These are phyloP conservation scores for Conticribra weissflogii DNA, from an alignment of 108 stramenopile genomes.

Conservation along the genomic window DNA sequence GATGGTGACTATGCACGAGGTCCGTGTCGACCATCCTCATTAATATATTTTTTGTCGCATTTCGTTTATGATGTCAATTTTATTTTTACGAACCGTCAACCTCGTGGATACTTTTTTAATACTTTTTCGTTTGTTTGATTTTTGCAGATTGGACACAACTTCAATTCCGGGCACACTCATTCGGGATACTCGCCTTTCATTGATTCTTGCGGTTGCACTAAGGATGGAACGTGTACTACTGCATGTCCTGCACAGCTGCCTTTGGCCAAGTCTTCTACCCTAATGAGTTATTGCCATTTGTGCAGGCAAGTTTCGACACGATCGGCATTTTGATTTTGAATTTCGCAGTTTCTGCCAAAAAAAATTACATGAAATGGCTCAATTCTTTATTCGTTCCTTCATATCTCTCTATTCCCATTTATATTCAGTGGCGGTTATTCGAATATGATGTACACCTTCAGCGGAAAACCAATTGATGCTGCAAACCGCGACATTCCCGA, in stretches of 20 bases:
- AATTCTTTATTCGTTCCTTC: no score
- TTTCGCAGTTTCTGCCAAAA: no score
- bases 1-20: constrained; percentile 22
- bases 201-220: constrained; percentile 5
- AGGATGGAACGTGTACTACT: constrained; percentile 8
- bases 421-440: neutral
- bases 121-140: neutral
- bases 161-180: constrained; percentile 11
- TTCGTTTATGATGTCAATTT: neutral
- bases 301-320: neutral
- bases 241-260: constrained; percentile 1
- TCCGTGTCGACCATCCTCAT: no score
- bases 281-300: constrained; percentile 32
- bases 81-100: neutral
- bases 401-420: no score
- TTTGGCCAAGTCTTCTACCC: constrained; percentile 3
- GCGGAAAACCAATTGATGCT: constrained; percentile 2
- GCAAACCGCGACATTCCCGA: constrained; percentile 2
- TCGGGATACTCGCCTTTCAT: constrained; percentile 4
- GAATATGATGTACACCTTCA: constrained; percentile 28
- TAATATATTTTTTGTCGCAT: neutral
- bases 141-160: constrained; percentile 3
- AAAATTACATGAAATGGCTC: no score
- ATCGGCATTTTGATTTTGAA: neutral
- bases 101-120: neutral